A percentile compares a stretch with the other conserved stretches of the same genome.
These are phyloP conservation scores for Symbiodinium pilosum DNA, from an alignment of 73 alveolate species.

Conservation along the genomic window DNA sequence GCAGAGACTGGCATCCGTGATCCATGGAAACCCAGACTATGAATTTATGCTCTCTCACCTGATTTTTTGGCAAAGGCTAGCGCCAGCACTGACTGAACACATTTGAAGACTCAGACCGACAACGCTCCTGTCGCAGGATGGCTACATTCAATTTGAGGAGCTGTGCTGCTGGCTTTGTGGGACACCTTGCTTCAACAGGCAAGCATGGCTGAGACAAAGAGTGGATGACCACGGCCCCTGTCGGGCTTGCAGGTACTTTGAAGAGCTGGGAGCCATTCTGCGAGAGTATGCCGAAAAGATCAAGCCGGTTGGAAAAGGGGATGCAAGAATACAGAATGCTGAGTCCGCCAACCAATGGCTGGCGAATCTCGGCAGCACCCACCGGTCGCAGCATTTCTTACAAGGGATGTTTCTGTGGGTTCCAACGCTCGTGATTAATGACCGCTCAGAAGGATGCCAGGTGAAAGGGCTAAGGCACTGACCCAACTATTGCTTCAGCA, in stretches of 20 bases:
- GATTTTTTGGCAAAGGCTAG: no score
- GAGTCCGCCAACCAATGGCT: conserved; percentile 28
- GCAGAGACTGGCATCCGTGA: no score
- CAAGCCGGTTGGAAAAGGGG: conserved; percentile 19
- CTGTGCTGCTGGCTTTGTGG: conserved; percentile 51
- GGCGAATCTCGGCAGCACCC: conserved; percentile 14
- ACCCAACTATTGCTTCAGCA: no score
- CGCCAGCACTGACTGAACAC: no score
- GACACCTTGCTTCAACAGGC: conserved; percentile 54
- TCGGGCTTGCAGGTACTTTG: conserved; percentile 14
- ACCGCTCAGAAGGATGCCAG: background rate
- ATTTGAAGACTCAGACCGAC: no score
- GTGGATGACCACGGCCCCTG: background rate
- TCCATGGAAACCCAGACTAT: no score
- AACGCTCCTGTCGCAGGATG: no score
- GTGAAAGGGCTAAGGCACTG: no score
- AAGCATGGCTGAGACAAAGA: no score
- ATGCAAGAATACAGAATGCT: background rate
- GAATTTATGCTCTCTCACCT: no score
- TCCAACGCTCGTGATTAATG: background rate
- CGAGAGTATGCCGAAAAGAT: conserved; percentile 17
- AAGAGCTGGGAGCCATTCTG: background rate
- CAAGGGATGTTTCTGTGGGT: no score
- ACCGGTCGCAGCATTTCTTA: no score
- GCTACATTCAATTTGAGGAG: conserved; percentile 48